Evolutionary conservation across 805 yeast genomes (phyloP).

Genomic region (Candida sanyiensis): DNA sequence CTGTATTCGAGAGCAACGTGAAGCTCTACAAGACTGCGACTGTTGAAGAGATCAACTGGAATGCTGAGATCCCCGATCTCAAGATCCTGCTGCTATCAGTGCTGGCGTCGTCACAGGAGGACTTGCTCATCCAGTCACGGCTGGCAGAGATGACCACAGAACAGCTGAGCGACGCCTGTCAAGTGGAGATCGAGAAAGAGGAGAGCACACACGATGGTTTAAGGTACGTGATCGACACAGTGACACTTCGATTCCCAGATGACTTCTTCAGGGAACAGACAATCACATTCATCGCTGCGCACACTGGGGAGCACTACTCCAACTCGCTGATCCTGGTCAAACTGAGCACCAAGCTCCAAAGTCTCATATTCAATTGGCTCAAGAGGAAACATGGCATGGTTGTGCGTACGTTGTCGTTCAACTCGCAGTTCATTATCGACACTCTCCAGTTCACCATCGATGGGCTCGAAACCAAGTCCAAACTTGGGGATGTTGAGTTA

Average conservation of each 20-base stretch:
- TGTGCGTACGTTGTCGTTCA: constrained; percentile 23
- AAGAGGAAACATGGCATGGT: constrained; percentile 24
- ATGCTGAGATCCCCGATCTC: constrained; percentile 10
- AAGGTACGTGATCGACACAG: constrained; percentile 6
- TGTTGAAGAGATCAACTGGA: constrained; percentile 9
- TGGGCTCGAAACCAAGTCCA: constrained; percentile 13
- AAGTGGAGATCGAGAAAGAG: constrained; percentile 9
- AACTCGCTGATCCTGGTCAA: constrained; percentile 12
- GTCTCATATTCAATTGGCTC: constrained; percentile 26
- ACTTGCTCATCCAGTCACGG: constrained; percentile 17
- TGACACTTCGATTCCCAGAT: constrained; percentile 18
- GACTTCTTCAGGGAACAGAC: constrained; percentile 17
- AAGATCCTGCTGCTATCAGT: constrained; percentile 21
- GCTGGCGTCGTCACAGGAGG: constrained; percentile 20
- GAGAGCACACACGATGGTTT: constrained; percentile 3
- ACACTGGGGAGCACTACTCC: constrained; percentile 7
- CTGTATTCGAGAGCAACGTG: constrained; percentile 16
- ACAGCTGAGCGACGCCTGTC: constrained; percentile 15
- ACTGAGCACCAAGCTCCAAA: constrained; percentile 15
- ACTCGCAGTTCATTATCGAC: constrained; percentile 21
- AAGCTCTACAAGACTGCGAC: constrained; percentile 16
- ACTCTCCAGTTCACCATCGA: constrained; percentile 23
- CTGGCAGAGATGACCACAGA: constrained; percentile 15
- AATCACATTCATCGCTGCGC: constrained; percentile 12
- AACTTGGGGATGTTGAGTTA: constrained; percentile 27